Percentiles rank a stretch among this genome's conserved stretches.
phyloP scores from a whole-genome alignment of 2,329 filamentous ascomycete genomes.

The Fusarium torulosum region DNA sequence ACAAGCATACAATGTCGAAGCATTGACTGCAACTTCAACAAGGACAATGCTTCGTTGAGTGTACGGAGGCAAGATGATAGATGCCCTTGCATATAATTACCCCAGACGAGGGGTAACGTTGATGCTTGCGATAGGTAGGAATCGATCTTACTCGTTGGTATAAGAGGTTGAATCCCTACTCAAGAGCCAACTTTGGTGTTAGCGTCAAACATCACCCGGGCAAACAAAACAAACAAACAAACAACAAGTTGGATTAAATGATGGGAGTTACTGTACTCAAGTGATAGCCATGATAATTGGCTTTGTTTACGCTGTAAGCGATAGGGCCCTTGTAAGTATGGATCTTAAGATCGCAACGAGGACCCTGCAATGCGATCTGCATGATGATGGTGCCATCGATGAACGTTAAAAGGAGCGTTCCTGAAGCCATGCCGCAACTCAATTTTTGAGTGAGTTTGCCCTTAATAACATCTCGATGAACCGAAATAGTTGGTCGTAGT shows the following conservation, averaged over 20 bases:
- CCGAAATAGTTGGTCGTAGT: background rate
- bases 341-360: background rate
- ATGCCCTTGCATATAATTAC: background rate
- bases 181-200: constrained; percentile 6
- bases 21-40: background rate
- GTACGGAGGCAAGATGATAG: background rate
- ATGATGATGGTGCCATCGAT: background rate
- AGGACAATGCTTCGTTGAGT: background rate
- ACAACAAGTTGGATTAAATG: constrained; percentile 8
- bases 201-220: constrained; percentile 17
- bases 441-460: constrained; percentile 1
- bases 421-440: constrained; percentile 5
- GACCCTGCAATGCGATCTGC: background rate
- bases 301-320: background rate
- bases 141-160: constrained; percentile 12
- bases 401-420: background rate
- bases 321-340: background rate
- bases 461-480: background rate
- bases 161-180: constrained; percentile 17
- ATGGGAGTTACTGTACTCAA: background rate
- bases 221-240: constrained; percentile 31
- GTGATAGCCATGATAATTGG: background rate
- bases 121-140: constrained; percentile 8
- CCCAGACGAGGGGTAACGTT: constrained; percentile 2
- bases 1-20: background rate